Conservation (phyloP, 1,284 basidiomycete genomes). For the Leccinum fallax region DNA sequence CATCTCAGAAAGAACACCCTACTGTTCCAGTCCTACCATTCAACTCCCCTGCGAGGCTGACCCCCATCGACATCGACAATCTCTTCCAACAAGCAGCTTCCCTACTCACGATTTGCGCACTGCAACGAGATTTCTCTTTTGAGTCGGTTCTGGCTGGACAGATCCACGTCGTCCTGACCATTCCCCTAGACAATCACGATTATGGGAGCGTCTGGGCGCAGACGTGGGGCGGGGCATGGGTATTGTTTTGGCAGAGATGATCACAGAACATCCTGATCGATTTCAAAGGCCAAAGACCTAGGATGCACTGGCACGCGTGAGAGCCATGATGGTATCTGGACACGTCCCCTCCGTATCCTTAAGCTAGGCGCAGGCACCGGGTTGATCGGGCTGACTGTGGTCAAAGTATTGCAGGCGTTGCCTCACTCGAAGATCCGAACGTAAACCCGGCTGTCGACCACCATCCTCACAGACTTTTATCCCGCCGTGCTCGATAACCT, state of each 20-base stretch:
- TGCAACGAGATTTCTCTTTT: constrained; percentile 49
- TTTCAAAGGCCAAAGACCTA: constrained; percentile 35
- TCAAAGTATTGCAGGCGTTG: constrained; percentile 47
- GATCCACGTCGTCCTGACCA: constrained; percentile 54
- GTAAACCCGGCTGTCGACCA: constrained; percentile 25
- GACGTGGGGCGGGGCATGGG: constrained; percentile 86
- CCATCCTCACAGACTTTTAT: constrained; percentile 53
- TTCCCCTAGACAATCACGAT: constrained; percentile 71
- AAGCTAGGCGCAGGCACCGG: constrained; percentile 88
- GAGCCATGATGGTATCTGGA: not conserved
- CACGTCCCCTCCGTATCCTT: constrained; percentile 29
- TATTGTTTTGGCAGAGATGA: constrained; percentile 29
- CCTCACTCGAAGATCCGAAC: constrained; percentile 2
- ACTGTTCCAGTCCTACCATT: no score
- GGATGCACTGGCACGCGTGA: not conserved
- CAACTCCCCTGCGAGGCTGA: no score
- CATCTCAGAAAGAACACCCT: no score
- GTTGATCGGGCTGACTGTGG: constrained; percentile 69
- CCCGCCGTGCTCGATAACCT: constrained; percentile 76
- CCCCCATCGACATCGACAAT: not conserved
- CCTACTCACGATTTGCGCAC: constrained; percentile 59
- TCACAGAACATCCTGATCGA: constrained; percentile 40
- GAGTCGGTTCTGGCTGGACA: constrained; percentile 15
- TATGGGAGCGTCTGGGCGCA: constrained; percentile 75
- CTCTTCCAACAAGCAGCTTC: constrained; percentile 59